Conservation (phyloP, 768 basidiomycete genomes). For the Lepiota brunneoincarnata region DNA sequence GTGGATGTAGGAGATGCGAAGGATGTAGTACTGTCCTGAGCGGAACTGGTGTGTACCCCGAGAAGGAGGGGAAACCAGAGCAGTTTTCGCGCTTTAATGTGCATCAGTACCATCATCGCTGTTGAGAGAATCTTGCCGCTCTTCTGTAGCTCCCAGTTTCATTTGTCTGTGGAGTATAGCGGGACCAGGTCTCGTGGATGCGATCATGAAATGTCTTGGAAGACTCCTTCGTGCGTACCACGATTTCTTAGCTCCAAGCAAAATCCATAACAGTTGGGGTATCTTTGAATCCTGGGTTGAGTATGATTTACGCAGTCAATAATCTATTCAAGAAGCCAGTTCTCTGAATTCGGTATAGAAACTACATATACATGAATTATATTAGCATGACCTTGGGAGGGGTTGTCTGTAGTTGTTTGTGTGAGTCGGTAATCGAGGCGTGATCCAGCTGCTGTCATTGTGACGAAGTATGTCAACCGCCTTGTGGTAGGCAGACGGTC, state of each 20-base stretch:
- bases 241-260: background rate
- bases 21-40: slow-evolving; percentile 4
- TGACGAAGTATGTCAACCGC: background rate
- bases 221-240: background rate
- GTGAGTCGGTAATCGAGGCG: background rate
- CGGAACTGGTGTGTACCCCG: background rate
- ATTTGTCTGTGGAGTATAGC: background rate
- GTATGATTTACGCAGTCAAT: too few species aligned
- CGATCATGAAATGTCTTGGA: background rate
- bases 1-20: background rate
- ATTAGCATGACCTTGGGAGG: too few species aligned
- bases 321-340: too few species aligned
- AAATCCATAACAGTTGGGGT: background rate
- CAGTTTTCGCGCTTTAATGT: background rate
- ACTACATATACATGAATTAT: too few species aligned
- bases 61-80: background rate
- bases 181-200: background rate
- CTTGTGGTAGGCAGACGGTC: slow-evolving; percentile 54
- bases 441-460: background rate
- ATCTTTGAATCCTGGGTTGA: too few species aligned
- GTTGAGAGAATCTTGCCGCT: too few species aligned
- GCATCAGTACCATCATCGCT: too few species aligned
- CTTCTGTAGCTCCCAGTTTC: background rate
- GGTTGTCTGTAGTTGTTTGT: background rate
- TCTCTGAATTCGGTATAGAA: too few species aligned